phyloP scores from a whole-genome alignment of 176 grass and related monocot genomes.

The Carex myosuroides region DNA sequence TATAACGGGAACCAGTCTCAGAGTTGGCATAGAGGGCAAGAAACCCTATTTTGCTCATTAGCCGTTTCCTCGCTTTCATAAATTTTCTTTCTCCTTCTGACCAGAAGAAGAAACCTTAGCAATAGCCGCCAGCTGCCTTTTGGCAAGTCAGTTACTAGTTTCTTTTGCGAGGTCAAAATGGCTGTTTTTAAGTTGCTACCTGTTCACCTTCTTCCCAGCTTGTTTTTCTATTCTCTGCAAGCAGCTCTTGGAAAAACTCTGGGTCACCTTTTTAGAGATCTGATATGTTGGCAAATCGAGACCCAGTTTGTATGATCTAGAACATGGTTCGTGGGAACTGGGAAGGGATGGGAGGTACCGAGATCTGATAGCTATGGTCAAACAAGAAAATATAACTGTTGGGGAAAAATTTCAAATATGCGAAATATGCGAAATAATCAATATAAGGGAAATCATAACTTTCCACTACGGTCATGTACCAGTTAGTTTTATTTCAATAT shows the following conservation, averaged over 20 bases:
- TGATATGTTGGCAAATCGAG: background rate
- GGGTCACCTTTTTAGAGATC: background rate
- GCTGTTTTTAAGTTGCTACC: background rate
- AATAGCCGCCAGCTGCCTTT: background rate
- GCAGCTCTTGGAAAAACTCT: background rate
- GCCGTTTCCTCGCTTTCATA: background rate
- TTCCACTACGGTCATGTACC: background rate
- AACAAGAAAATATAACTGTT: background rate
- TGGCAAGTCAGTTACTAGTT: background rate
- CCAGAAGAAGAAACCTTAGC: background rate
- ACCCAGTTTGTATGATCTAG: background rate
- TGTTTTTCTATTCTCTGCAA: background rate
- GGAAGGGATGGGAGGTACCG: background rate
- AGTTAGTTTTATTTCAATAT: constrained; percentile 17
- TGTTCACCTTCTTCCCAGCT: background rate
- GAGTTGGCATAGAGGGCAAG: background rate
- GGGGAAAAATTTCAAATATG: background rate
- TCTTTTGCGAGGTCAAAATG: background rate
- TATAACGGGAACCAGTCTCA: background rate
- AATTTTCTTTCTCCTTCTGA: background rate
- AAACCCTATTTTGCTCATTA: background rate
- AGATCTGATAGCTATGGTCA: background rate
- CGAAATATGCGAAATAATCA: background rate
- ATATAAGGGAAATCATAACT: background rate
- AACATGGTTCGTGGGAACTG: background rate